A percentile compares a stretch with the other conserved stretches of the same genome.
Evolutionary conservation across 768 basidiomycete genomes (phyloP).

Genomic region (Lactarius quietus): DNA sequence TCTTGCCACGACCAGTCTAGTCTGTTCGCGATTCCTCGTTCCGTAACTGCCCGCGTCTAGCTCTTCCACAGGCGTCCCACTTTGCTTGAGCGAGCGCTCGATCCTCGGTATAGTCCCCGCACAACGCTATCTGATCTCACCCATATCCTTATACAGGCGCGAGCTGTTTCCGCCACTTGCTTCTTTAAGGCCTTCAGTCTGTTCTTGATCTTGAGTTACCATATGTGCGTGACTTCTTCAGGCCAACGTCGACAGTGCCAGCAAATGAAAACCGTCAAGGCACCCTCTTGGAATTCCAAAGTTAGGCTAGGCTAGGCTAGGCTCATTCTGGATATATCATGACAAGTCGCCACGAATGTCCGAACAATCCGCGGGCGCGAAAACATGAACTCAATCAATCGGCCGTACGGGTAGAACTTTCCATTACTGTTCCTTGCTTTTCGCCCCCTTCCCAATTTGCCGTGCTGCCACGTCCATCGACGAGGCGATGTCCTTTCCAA

Average conservation of each 20-base stretch:
- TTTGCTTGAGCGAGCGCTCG: neutral
- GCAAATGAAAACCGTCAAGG: neutral
- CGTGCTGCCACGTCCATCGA: conserved; percentile 38
- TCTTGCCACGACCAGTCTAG: neutral
- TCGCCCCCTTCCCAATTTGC: conserved; percentile 30
- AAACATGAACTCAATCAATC: conserved; percentile 1
- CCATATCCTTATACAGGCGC: neutral
- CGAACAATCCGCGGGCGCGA: conserved; percentile 6
- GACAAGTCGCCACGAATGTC: conserved; percentile 14
- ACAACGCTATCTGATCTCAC: conserved; percentile 14
- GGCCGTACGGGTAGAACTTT: neutral
- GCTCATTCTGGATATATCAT: neutral
- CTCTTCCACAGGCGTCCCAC: neutral
- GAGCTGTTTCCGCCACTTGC: neutral
- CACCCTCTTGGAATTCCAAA: neutral
- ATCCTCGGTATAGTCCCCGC: neutral
- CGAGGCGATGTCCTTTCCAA: conserved; percentile 59
- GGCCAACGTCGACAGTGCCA: conserved; percentile 5
- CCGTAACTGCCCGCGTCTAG: neutral
- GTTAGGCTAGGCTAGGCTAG: conserved; percentile 3
- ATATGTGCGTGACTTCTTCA: neutral
- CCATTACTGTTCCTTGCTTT: conserved; percentile 34
- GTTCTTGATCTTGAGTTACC: neutral
- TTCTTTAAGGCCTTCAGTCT: neutral
- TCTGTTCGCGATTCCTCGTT: neutral